A percentile compares a stretch with the other conserved stretches of the same genome.
phyloP scores from a whole-genome alignment of 2,329 filamentous ascomycete genomes.

The Microdochium paspali region DNA sequence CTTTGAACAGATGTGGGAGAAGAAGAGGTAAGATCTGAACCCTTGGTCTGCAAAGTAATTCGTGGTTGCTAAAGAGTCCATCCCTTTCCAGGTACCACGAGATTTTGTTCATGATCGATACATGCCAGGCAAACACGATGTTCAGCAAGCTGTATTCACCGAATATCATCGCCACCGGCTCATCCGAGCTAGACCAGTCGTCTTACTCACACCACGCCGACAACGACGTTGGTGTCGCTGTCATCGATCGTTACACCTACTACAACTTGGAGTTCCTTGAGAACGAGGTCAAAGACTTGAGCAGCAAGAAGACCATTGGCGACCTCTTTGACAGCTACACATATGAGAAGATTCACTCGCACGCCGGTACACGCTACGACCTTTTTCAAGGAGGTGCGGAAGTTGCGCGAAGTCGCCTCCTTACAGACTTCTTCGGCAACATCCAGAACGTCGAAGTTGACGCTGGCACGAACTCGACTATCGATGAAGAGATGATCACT shows the following conservation, averaged over 20 bases:
- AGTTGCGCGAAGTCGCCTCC: slow-evolving; percentile 65
- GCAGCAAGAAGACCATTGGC: slow-evolving; percentile 80
- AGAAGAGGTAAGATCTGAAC: slow-evolving; percentile 62
- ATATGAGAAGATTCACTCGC: slow-evolving; percentile 85
- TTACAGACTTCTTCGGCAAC: slow-evolving; percentile 98
- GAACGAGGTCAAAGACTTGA: slow-evolving; percentile 75
- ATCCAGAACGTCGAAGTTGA: slow-evolving; percentile 95
- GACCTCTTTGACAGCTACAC: slow-evolving; percentile 96
- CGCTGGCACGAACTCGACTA: slow-evolving; percentile 43
- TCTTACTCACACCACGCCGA: slow-evolving; percentile 97
- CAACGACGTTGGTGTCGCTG: slow-evolving; percentile 93
- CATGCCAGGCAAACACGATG: slow-evolving; percentile 98
- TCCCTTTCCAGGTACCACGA: slow-evolving; percentile 66
- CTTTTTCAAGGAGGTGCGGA: slow-evolving; percentile 81
- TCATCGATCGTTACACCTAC: slow-evolving; percentile 98
- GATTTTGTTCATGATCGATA: slow-evolving; percentile 99
- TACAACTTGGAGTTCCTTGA: slow-evolving; percentile 97
- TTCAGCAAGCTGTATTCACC: slow-evolving; percentile 97
- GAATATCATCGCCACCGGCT: slow-evolving; percentile 97
- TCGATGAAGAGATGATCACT: slow-evolving; percentile 68
- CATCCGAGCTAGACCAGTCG: slow-evolving; percentile 88
- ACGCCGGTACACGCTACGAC: slow-evolving; percentile 88
- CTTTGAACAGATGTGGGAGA: slow-evolving; percentile 99
- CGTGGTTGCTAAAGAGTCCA: no score
- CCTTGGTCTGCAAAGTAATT: neutral